phyloP scores from a whole-genome alignment of 2,329 filamentous ascomycete species.

The Aspergillus proliferans region DNA sequence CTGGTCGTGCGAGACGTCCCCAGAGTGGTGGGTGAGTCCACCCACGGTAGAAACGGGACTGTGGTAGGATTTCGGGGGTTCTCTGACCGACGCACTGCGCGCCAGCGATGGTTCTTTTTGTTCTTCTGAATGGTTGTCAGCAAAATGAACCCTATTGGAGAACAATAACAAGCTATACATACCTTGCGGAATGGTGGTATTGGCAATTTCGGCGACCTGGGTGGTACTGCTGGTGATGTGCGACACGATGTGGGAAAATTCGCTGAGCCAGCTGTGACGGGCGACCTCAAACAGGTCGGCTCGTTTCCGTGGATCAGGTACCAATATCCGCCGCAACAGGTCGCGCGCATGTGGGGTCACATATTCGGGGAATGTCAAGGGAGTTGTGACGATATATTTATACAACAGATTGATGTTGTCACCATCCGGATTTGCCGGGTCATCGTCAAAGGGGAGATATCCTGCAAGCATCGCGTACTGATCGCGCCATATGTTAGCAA shows the following conservation, averaged over 20 bases:
- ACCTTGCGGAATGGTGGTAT: constrained; percentile 62
- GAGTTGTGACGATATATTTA: constrained; percentile 98
- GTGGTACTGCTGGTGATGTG: constrained; percentile 96
- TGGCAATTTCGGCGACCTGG: constrained; percentile 75
- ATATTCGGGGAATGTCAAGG: constrained; percentile 96
- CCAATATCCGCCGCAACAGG: constrained; percentile 82
- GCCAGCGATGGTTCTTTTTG: constrained; percentile 58
- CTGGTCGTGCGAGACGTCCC: constrained; percentile 63
- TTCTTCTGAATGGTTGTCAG: constrained; percentile 40
- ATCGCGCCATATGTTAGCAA: background rate
- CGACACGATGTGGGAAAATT: constrained; percentile 92
- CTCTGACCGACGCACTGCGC: constrained; percentile 89
- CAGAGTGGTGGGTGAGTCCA: constrained; percentile 66
- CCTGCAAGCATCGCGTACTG: constrained; percentile 98
- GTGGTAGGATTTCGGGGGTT: constrained; percentile 63
- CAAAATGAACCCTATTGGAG: background rate
- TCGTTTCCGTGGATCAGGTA: constrained; percentile 88
- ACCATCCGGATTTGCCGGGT: constrained; percentile 94
- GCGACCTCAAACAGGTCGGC: constrained; percentile 97
- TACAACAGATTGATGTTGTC: constrained; percentile 99
- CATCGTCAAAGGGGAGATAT: constrained; percentile 95
- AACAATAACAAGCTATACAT: constrained; percentile 20
- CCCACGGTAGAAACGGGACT: constrained; percentile 44
- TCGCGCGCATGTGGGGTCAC: constrained; percentile 95
- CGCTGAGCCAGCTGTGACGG: constrained; percentile 94